phyloP scores from a whole-genome alignment of 1,284 basidiomycete genomes.

The Rhodotorula sp. region DNA sequence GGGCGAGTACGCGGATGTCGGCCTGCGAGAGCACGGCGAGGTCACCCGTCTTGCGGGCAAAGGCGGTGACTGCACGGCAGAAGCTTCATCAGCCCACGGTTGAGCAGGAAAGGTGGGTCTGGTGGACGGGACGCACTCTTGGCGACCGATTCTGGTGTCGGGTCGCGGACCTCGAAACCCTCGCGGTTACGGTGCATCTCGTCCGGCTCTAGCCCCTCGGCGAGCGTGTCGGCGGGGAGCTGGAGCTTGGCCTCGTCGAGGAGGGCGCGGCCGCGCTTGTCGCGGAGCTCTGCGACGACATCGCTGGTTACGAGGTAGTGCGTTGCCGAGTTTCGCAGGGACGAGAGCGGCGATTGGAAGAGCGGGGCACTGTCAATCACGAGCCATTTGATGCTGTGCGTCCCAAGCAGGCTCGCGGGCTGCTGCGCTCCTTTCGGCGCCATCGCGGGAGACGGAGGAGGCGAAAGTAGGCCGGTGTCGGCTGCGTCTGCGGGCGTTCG shows the following conservation, averaged over 20 bases:
- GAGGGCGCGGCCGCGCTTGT: slow-evolving; percentile 79
- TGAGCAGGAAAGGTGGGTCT: background rate
- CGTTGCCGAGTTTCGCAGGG: slow-evolving; percentile 77
- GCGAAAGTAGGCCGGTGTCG: background rate
- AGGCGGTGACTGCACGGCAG: slow-evolving; percentile 66
- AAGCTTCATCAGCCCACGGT: background rate
- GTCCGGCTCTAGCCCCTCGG: background rate
- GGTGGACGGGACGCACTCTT: slow-evolving; percentile 62
- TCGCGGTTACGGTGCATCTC: slow-evolving; percentile 20
- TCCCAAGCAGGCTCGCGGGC: background rate
- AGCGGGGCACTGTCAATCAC: slow-evolving; percentile 91
- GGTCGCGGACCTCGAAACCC: slow-evolving; percentile 62
- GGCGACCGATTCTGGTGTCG: slow-evolving; percentile 70
- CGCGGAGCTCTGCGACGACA: slow-evolving; percentile 83
- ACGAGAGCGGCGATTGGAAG: slow-evolving; percentile 63
- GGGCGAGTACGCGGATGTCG: slow-evolving; percentile 86
- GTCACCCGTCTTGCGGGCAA: slow-evolving; percentile 95
- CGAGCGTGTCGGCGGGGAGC: slow-evolving; percentile 48
- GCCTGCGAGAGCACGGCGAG: slow-evolving; percentile 87
- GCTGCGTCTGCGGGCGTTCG: too few relatives aligned
- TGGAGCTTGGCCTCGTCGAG: slow-evolving; percentile 67
- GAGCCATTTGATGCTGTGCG: slow-evolving; percentile 62
- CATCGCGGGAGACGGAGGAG: background rate
- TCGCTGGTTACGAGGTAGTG: slow-evolving; percentile 83
- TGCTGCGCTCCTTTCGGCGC: background rate